These are phyloP conservation scores for Mucor ambiguus DNA, from an alignment of 371 early-diverging fungal species.

Conservation along the genomic window DNA sequence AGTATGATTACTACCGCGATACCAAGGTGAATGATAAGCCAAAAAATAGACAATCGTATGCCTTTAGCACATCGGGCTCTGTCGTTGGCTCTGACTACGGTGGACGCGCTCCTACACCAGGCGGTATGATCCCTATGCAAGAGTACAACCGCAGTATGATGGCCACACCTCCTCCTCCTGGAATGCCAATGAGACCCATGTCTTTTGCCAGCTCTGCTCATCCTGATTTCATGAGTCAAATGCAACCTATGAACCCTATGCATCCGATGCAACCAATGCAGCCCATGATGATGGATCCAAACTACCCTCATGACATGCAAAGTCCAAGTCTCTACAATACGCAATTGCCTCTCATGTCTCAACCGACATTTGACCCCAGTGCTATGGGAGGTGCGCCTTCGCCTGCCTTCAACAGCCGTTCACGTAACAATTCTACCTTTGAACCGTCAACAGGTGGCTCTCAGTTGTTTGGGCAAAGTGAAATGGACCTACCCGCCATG, in stretches of 20 bases:
- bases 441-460: conserved; percentile 6
- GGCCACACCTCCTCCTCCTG: conserved; percentile 12
- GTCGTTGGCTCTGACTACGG: conserved; percentile 27
- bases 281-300: conserved; percentile 19
- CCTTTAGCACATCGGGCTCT: conserved; percentile 12
- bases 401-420: neutral
- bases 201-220: conserved; percentile 13
- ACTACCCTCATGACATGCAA: neutral
- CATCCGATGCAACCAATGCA: conserved; percentile 10
- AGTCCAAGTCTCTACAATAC: conserved; percentile 1
- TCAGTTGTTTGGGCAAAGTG: conserved; percentile 4
- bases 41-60: conserved; percentile 1
- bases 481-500: conserved; percentile 22
- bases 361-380: neutral
- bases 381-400: conserved; percentile 7
- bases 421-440: conserved; percentile 9
- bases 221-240: conserved; percentile 20
- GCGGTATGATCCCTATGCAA: conserved; percentile 9
- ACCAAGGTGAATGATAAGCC: conserved; percentile 25
- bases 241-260: conserved; percentile 12
- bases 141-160: conserved; percentile 18
- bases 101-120: neutral
- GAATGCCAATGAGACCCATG: conserved; percentile 15
- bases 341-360: conserved; percentile 6
- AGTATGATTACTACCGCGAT: conserved; percentile 45